Evolutionary conservation across 2,329 filamentous ascomycete genomes (phyloP), one percentile per base, ranked within the genome.

Genomic region (Lecanicillium sp.): DNA sequence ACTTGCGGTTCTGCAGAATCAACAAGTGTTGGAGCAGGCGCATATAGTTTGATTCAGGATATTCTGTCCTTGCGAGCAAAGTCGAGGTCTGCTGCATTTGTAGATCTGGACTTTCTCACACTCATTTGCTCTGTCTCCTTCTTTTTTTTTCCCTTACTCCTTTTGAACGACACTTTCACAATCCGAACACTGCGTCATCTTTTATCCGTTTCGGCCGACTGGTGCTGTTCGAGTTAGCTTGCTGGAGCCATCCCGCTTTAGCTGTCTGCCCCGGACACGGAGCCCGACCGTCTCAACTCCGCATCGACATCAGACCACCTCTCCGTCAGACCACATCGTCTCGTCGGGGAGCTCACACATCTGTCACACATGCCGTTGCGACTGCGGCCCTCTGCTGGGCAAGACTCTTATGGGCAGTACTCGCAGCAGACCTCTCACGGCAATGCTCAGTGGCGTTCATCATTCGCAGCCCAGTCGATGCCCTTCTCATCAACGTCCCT

Each of bases 401-500:
- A 41, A 6, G 37, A 26, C 33, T 35, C 36, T 12, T 21, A 40
- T 19, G 15, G 30, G 30, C 45, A 48, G 23, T 12, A 29, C 7
- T 12, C 7, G 7, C 26, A 29, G 12, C 12, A 7, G 26, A 7
- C 12, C 26, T 12, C 7, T 29, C 7, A 29, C 26, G 8, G 17
- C 38, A 33, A n/a, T 37, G 8, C 36, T 30, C 37, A 48, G 38
- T 48, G 37, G 38, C 23, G 41, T 41, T 17, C 30, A 19, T 36
- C 45, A n/a, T 33, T n/a, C 29, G 26, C 14, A n/a, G 23, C 35
- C 19, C 33, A 32, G 17, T n/a, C 35, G 51, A 49, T 51, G 52
- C 44, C 50, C 51, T 32, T 45, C 30, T 8, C 36, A 15, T 42
- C 42, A 29, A 43, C 38, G 10, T 36, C 39, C 37, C 41, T 37